Conservation (phyloP, 2,329 filamentous ascomycete genomes). For the Ceratocystis variospora region DNA sequence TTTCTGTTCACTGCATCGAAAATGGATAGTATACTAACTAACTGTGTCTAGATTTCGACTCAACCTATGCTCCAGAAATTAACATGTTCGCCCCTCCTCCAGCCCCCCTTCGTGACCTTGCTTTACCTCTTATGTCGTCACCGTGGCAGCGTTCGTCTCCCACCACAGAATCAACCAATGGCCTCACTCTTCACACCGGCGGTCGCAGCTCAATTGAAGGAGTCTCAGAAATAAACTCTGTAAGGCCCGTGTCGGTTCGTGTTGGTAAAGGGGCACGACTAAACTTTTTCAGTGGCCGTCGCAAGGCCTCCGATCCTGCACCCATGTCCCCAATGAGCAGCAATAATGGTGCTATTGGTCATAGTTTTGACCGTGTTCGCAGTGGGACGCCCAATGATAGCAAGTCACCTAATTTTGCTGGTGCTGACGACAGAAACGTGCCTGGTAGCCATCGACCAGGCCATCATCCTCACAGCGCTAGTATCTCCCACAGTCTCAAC, state of each 20-base stretch:
- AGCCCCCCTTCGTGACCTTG: slow-evolving; percentile 34
- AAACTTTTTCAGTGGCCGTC: slow-evolving; percentile 43
- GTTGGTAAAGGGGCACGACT: slow-evolving; percentile 37
- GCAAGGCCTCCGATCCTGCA: slow-evolving; percentile 26
- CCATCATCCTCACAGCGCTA: slow-evolving; percentile 12
- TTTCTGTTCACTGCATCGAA: not conserved
- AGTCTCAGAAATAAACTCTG: slow-evolving; percentile 12
- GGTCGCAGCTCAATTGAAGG: slow-evolving; percentile 8
- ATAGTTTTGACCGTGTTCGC: slow-evolving; percentile 13
- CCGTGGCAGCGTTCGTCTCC: slow-evolving; percentile 19
- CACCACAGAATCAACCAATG: slow-evolving; percentile 5
- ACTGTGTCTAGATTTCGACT: slow-evolving; percentile 40
- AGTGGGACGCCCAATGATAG: slow-evolving; percentile 15
- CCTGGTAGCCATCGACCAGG: not conserved
- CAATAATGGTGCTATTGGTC: slow-evolving; percentile 8
- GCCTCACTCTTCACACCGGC: not conserved
- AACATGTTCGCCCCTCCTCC: slow-evolving; percentile 44
- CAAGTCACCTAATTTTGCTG: slow-evolving; percentile 1
- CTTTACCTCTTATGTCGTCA: slow-evolving; percentile 27
- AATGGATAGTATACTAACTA: slow-evolving; percentile 20
- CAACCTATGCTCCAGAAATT: slow-evolving; percentile 52
- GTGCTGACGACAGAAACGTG: not conserved
- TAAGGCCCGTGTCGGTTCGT: slow-evolving; percentile 18
- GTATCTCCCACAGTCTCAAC: slow-evolving; percentile 15
- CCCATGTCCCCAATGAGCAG: slow-evolving; percentile 3